Evolutionary conservation across 2,329 filamentous ascomycete species (phyloP).

Genomic region (Colletotrichum ledebouriae): DNA sequence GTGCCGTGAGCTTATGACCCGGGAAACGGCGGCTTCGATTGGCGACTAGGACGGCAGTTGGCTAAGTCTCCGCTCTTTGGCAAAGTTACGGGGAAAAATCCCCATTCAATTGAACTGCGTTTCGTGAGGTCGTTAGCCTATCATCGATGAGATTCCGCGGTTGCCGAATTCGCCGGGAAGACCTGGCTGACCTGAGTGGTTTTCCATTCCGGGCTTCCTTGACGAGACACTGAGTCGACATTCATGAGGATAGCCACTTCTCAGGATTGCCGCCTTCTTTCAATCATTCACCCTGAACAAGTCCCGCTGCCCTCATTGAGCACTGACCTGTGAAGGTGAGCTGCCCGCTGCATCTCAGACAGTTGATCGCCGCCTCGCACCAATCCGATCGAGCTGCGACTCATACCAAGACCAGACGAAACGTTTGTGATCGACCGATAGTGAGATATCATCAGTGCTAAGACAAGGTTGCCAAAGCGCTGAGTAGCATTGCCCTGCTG

Average conservation of each 20-base stretch:
- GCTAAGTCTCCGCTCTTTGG: constrained; percentile 30
- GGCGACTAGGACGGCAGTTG: constrained; percentile 25
- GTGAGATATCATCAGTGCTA: constrained; percentile 18
- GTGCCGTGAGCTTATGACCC: not conserved
- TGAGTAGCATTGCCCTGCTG: constrained; percentile 21
- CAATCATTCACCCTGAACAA: not conserved
- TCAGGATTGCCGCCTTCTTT: constrained; percentile 28
- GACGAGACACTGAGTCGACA: constrained; percentile 18
- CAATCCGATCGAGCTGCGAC: constrained; percentile 36
- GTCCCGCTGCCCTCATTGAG: constrained; percentile 11
- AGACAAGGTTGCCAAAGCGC: constrained; percentile 16
- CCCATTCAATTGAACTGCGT: constrained; percentile 27
- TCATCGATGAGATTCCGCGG: constrained; percentile 16
- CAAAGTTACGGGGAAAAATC: constrained; percentile 8
- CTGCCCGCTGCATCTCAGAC: constrained; percentile 37
- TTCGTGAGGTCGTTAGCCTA: not conserved
- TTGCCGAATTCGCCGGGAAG: constrained; percentile 13
- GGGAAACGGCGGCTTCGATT: constrained; percentile 21
- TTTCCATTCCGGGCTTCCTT: constrained; percentile 24
- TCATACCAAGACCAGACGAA: constrained; percentile 18
- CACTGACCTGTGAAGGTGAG: constrained; percentile 18
- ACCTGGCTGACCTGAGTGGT: constrained; percentile 30
- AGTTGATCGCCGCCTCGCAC: constrained; percentile 30
- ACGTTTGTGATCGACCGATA: constrained; percentile 24
- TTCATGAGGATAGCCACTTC: constrained; percentile 26